Evolutionary conservation across 2,329 filamentous ascomycete species (phyloP).

Genomic region (Plectosphaerella plurivora): DNA sequence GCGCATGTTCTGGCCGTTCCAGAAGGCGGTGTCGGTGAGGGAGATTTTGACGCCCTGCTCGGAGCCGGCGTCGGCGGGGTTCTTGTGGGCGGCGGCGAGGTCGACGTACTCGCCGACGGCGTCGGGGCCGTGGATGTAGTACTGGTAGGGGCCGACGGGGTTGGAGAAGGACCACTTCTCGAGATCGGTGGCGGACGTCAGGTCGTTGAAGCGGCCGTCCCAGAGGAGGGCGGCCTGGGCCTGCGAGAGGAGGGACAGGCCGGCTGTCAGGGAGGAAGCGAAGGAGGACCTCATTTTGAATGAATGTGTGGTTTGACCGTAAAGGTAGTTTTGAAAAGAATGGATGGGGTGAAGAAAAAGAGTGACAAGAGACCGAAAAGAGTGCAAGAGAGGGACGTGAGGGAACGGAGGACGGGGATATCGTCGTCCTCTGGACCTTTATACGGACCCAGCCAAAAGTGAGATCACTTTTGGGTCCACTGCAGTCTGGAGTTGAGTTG

Average conservation of each 20-base stretch:
- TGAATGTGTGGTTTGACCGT: too few relatives aligned
- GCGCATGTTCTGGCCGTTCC: constrained; percentile 70
- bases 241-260: not conserved
- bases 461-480: too few relatives aligned
- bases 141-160: constrained; percentile 67
- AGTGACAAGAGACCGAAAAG: too few relatives aligned
- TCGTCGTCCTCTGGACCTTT: too few relatives aligned
- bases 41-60: constrained; percentile 66
- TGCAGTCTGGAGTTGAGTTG: too few relatives aligned
- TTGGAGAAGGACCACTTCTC: constrained; percentile 63
- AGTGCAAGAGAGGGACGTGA: too few relatives aligned
- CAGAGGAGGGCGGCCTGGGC: constrained; percentile 38
- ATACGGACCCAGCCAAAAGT: too few relatives aligned
- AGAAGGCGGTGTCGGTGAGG: constrained; percentile 59
- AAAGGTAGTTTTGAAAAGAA: too few relatives aligned
- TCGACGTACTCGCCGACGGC: constrained; percentile 56
- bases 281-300: not conserved
- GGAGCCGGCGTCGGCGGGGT: constrained; percentile 58
- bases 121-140: constrained; percentile 67
- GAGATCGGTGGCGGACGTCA: constrained; percentile 48
- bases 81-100: constrained; percentile 57
- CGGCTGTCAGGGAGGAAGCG: not conserved
- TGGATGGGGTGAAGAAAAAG: too few relatives aligned
- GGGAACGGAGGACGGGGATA: too few relatives aligned
- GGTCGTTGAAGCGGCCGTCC: constrained; percentile 63